Base-by-base conservation (phyloP, 495 filamentous ascomycete species). In the Lasiosphaeria miniovina region DNA sequence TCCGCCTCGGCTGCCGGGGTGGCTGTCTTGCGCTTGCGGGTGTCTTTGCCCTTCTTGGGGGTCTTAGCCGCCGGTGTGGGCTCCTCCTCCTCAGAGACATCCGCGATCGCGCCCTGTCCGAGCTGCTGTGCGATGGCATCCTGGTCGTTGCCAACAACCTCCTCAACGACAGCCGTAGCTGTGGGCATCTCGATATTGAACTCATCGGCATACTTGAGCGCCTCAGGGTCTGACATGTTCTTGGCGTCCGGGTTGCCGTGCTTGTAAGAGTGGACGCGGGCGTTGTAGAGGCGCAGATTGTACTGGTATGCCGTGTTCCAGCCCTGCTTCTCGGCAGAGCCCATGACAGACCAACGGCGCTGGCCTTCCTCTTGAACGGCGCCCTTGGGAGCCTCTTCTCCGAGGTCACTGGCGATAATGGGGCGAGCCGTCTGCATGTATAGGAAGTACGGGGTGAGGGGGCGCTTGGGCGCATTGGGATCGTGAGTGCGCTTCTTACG, bases 391-490 rank as follows among this genome's bases (percentile, higher is more conserved):
- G 84, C 83, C 40, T 83, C 77, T 3, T 80, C 67, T 11, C 88
- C 90, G 17, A 98, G 79, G 59, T 96, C 91, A 7, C 75, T 79
- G 32, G 86, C 86, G 61, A 98, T 92, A 67, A 84, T 83, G 17
- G 81, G 74, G 34, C 94, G 88, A 49, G 90, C 91, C 38, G 85
- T 85, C 65, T 94, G 86, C 80, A 94, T 90, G 77, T 89, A 98
- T 38, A 97, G 77, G 79, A 98, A 96, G 76, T 91, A 97, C 0
- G 94, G 91, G 15, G 94, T 97, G 62, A 96, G 71, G 24, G 94
- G 91, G 15, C 92, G 84, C 82, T 96, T 96, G 53, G 94, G 94
- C 11, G 92, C 91, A 70, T 96, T 95, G 59, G 93, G 93, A 71
- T 98, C 95, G 63, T 87, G 88, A 46, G 82, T 85, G 60, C 90